phyloP scores from a whole-genome alignment of 2,329 filamentous ascomycete species.

The Sphaerostilbella broomeana region DNA sequence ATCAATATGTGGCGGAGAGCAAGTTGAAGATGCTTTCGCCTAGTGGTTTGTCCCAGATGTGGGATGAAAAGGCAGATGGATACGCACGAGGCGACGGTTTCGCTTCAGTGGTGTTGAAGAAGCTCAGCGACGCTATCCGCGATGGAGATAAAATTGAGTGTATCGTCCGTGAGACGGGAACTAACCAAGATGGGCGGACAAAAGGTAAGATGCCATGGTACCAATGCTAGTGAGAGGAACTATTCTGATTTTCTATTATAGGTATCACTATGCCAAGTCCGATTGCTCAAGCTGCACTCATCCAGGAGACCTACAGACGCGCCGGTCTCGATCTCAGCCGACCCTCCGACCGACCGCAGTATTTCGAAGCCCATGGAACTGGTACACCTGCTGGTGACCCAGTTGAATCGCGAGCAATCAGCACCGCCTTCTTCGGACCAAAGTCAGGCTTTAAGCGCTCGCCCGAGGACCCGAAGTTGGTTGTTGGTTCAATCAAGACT shows the following conservation, averaged over 20 bases:
- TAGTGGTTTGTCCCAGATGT: conserved; percentile 29
- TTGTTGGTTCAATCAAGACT: conserved; percentile 24
- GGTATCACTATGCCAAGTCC: conserved; percentile 5
- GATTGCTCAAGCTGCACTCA: conserved; percentile 1
- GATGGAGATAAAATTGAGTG: conserved; percentile 7
- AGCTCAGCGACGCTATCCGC: neutral
- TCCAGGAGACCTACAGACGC: neutral
- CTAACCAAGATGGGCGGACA: conserved; percentile 7
- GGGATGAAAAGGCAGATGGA: conserved; percentile 38
- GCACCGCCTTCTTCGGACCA: too few species aligned
- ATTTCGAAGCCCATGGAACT: conserved; percentile 11
- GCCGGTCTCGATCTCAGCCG: conserved; percentile 24
- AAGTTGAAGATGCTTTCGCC: conserved; percentile 15
- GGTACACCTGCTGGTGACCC: conserved; percentile 19
- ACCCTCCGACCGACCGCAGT: conserved; percentile 28
- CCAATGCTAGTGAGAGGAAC: too few species aligned
- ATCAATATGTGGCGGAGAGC: conserved; percentile 5
- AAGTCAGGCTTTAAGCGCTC: too few species aligned
- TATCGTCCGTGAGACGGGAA: conserved; percentile 4
- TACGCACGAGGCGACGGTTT: conserved; percentile 36
- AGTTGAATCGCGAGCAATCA: too few species aligned
- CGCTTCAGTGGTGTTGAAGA: conserved; percentile 2
- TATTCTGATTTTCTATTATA: too few species aligned
- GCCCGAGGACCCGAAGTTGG: conserved; percentile 15
- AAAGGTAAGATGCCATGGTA: neutral